Conservation (phyloP, 805 yeast genomes). For the Candida awuae region DNA sequence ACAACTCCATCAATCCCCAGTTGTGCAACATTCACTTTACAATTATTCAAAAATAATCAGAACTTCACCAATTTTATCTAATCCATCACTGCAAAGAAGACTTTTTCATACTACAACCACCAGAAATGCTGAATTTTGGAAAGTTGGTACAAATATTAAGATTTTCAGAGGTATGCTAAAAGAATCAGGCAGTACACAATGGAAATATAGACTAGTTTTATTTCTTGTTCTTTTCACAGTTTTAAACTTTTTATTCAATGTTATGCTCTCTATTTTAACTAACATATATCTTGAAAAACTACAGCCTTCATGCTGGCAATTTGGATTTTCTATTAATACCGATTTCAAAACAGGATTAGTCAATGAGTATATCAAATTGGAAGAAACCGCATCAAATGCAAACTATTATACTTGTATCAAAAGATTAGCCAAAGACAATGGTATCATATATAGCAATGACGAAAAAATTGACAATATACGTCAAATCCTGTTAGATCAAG, state of each 20-base stretch:
- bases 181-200: constrained; percentile 33
- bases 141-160: constrained; percentile 24
- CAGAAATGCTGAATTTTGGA: constrained; percentile 27
- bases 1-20: no score
- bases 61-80: no score
- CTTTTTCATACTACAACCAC: constrained; percentile 6
- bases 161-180: constrained; percentile 20
- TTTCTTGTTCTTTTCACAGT: constrained; percentile 36
- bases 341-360: constrained; percentile 32
- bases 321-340: constrained; percentile 24
- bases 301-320: constrained; percentile 23
- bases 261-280: constrained; percentile 28
- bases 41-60: neutral
- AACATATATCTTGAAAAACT: constrained; percentile 23
- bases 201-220: constrained; percentile 37
- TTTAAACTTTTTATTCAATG: constrained; percentile 30
- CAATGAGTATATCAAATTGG: constrained; percentile 30
- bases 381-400: constrained; percentile 28
- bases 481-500: constrained; percentile 14
- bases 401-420: constrained; percentile 28
- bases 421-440: constrained; percentile 26
- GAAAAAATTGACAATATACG: constrained; percentile 17
- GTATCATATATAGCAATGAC: constrained; percentile 11
- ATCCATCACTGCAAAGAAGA: no score
- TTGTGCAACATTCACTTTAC: no score